Evolutionary conservation across 441 rosid genomes (phyloP), one percentile per base, ranked within the genome.

Genomic region (Bruguiera hainesii): DNA sequence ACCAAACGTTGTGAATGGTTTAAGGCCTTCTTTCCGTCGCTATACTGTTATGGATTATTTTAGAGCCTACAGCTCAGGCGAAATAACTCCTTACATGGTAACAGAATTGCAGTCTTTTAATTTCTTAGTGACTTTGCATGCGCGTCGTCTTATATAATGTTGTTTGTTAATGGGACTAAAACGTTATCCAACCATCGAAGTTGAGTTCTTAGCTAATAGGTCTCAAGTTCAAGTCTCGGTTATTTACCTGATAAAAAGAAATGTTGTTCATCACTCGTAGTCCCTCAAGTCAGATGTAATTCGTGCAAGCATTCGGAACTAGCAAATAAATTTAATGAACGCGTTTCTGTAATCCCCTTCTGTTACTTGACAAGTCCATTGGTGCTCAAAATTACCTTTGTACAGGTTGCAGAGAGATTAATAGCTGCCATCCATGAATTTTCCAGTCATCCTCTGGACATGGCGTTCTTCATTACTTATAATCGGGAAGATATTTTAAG

Each of bases 381-480:
- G 28, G 28, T 16, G 13, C 16, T 10, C 15, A 2, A 55, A 26
- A 6, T 55, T 23, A 20, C 10, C 11, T 50, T 28, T 25, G 7
- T 55, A 42, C 67, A 89, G 91, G 90, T 85, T 30, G 92, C 92
- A 25, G 81, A 85, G 64, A 71, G 81, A 21, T 75, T 89, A 53
- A 74, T 89, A 73, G 75, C 69, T 46, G 84, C 83, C 1, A 83
- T 83, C 5, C 30, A 25, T n/a, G 84, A 85, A 71, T 81, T 85
- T 60, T 83, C 78, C 7, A 61, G 58, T 25, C 72, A 75, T 59
- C 70, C 80, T 10, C 19, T 77, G 70, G 61, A 82, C 35, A 89
- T 89, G 96, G 80, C 83, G 18, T 87, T 87, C 72, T 89, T 89
- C 72, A 85, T 89, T 61, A 78, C 68, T 70, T 81, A 71, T 52